Base-by-base conservation (phyloP, 2,329 filamentous ascomycete species). In the Pseudocercospora crystallina region DNA sequence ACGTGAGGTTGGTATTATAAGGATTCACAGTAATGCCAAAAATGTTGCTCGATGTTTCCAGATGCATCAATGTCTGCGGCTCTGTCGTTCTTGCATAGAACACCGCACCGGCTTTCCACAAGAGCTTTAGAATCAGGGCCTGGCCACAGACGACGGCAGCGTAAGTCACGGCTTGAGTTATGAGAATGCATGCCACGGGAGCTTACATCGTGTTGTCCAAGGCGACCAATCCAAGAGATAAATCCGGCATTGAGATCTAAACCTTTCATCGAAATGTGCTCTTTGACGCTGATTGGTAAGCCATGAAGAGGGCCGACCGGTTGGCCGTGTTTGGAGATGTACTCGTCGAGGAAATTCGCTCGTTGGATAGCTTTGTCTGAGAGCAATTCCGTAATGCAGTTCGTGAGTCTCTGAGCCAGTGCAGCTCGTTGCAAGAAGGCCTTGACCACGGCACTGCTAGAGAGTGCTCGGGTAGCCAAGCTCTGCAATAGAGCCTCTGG, bases 351-450 rank as follows among this genome's bases (percentile, higher is more conserved):
- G 14, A 71, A 65, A 42, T 64, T 64, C 5, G 74, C 73, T 41
- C 71, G 62, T 4, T 55, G 55, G 2, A 76, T 54, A 3, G 74
- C 73, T 30, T 58, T 55, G 2, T 65, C 60, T 9, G 70, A 65
- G 1, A 76, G 61, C 0, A 74, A 63, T 60, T 72, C 70, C 1
- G 74, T 76, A 14, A 77, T 62, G 52, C 75, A 79, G 58, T 76
- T 78, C 3, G 68, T 71, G 41, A 79, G 66, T 58, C 72, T 73
- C 54, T 80, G 77, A 1, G 80, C 80, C 14, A 83, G 63, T 4
- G 65, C 78, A 20, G 81, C 81, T 35, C 81, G 69, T 38, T 78
- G 70, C 37, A 83, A 66, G 62, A 83, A 84, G 1, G 80, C 80
- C 30, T 70, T 74, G 2, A 72, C 74, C 8, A 83, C 76, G 12